phyloP scores from a whole-genome alignment of 2,329 filamentous ascomycete species.

The Aphanocladium album region DNA sequence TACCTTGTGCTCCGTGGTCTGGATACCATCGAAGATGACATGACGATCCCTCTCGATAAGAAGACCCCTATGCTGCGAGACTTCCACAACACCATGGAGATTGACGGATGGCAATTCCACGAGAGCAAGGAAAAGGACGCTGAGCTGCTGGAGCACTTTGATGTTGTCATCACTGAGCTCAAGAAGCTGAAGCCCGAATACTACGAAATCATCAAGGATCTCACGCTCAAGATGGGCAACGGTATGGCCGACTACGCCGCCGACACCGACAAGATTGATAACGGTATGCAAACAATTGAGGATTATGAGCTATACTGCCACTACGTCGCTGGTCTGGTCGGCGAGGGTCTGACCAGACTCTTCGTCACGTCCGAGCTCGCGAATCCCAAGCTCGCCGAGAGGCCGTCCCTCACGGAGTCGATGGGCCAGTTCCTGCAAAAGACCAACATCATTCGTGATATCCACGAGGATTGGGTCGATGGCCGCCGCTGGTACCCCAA shows the following conservation, averaged over 20 bases:
- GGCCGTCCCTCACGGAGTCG: conserved; percentile 78
- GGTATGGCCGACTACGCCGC: conserved; percentile 96
- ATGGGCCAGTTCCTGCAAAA: conserved; percentile 99
- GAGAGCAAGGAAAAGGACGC: conserved; percentile 93
- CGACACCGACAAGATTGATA: conserved; percentile 73
- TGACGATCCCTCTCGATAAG: conserved; percentile 74
- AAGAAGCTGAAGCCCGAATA: conserved; percentile 84
- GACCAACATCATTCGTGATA: conserved; percentile 96
- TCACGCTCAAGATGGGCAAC: conserved; percentile 91
- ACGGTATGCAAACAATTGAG: conserved; percentile 74
- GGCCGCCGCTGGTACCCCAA: conserved; percentile 89
- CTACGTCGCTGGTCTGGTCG: conserved; percentile 97
- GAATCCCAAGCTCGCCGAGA: conserved; percentile 75
- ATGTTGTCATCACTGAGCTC: conserved; percentile 79
- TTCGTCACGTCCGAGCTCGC: conserved; percentile 85
- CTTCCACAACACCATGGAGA: conserved; percentile 73
- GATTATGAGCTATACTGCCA: conserved; percentile 98
- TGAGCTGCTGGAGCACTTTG: conserved; percentile 87
- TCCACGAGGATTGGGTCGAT: conserved; percentile 85
- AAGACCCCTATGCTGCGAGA: conserved; percentile 84
- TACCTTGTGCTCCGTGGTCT: conserved; percentile 88
- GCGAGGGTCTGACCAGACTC: conserved; percentile 83
- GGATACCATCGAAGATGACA: conserved; percentile 99
- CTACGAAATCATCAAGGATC: conserved; percentile 82
- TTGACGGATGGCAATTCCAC: conserved; percentile 86